Base-by-base conservation (phyloP, 306 rosid genomes). In the Alnus rubra region DNA sequence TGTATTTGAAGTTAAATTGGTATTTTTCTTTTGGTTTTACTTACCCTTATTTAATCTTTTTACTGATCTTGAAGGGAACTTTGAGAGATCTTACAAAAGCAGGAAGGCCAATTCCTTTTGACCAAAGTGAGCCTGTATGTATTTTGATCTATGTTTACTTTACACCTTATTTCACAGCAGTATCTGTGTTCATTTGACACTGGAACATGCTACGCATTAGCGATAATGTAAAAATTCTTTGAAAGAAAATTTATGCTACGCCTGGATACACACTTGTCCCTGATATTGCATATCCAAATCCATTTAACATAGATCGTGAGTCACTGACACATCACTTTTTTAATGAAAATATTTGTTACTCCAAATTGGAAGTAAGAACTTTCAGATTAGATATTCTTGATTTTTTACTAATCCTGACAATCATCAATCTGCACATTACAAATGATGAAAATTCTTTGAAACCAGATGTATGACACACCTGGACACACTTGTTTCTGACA, bases 31-130 rank as follows among this genome's bases (percentile, higher is more conserved):
- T 45, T 81, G 72, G 39, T 28, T 70, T 72, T 76, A 70, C 74
- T 82, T 60, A 82, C 76, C 55, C 56, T 74, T 45, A 73, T 79
- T 74, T 74, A 28, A 63, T 69, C 44, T 62, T 71, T 51, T 74
- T 31, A 37, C 78, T 81, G 64, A 23, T 54, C 77, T 42, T 91
- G 84, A 86, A 91, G 97, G 97, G 97, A 83, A 89, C 92, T 45
- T 76, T 91, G 82, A 91, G 90, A 82, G 97, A 89, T 89, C 93
- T 91, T 80, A 76, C 86, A 82, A 91, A 86, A 83, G 71, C 92
- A 63, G 92, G 90, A 82, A 86, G 83, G 85, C 48, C 62, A 1
- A 18, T 33, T 65, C n/a, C 92, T 74, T 74, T 83, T 14, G 89
- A 85, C 64, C 89, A 91, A 76, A 86, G 76, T 82, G 93, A 86